Percentiles rank a stretch among this genome's conserved stretches.
phyloP scores from a whole-genome alignment of 208 protist species.

The Leishmania aethiopica region DNA sequence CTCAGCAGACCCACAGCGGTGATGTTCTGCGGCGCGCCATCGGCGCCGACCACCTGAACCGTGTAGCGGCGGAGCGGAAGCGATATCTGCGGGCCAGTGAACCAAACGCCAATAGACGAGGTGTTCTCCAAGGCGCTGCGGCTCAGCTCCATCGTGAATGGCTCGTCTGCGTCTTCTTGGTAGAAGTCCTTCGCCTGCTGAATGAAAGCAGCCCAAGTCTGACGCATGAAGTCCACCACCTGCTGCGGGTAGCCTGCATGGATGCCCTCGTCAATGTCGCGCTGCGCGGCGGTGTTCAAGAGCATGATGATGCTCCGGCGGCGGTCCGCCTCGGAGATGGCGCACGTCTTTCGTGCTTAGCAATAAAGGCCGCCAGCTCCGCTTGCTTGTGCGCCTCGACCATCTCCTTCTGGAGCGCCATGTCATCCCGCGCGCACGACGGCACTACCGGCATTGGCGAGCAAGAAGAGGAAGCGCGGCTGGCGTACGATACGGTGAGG shows the following conservation, averaged over 20 bases:
- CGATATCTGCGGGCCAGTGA: slow-evolving; percentile 54
- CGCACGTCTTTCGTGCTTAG: slow-evolving; percentile 26
- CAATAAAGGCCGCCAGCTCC: slow-evolving; percentile 51
- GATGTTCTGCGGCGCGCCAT: slow-evolving; percentile 44
- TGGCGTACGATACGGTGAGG: slow-evolving; percentile 59
- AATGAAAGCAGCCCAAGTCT: slow-evolving; percentile 64
- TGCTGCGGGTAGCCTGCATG: slow-evolving; percentile 27
- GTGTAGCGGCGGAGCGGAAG: slow-evolving; percentile 70
- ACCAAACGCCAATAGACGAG: slow-evolving; percentile 79
- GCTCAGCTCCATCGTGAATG: slow-evolving; percentile 27
- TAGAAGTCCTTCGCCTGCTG: slow-evolving; percentile 52
- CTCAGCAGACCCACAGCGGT: slow-evolving; percentile 62
- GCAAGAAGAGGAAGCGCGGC: slow-evolving; percentile 23
- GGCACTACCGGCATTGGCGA: neutral
- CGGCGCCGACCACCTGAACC: slow-evolving; percentile 39
- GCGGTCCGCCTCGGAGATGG: slow-evolving; percentile 34
- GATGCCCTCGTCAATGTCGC: slow-evolving; percentile 29
- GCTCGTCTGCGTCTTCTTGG: slow-evolving; percentile 15
- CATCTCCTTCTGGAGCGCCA: slow-evolving; percentile 34
- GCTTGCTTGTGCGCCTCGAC: slow-evolving; percentile 30
- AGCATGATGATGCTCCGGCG: slow-evolving; percentile 51
- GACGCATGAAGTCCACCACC: slow-evolving; percentile 53
- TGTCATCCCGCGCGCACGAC: slow-evolving; percentile 29
- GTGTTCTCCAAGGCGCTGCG: slow-evolving; percentile 66
- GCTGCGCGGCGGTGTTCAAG: slow-evolving; percentile 46